Conservation (phyloP, 768 basidiomycete genomes). For the Russula griseocarnosa region DNA sequence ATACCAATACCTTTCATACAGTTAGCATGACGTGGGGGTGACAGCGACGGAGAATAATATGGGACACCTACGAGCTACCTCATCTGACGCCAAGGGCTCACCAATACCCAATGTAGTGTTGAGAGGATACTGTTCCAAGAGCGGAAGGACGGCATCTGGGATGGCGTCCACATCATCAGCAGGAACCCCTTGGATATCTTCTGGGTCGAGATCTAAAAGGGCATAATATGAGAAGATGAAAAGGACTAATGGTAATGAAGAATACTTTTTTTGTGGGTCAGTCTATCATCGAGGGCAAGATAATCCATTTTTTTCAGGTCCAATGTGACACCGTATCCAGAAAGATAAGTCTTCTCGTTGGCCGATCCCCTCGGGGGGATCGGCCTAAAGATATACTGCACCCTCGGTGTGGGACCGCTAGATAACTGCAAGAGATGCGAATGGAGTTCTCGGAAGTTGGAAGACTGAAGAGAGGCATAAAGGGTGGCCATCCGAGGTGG, state of each 20-base stretch:
- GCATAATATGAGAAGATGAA: not conserved
- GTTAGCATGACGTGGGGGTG: slow-evolving; percentile 41
- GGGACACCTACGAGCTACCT: slow-evolving; percentile 38
- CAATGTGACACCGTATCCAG: slow-evolving; percentile 88
- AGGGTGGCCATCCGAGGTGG: slow-evolving; percentile 68
- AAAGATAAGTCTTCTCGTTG: slow-evolving; percentile 46
- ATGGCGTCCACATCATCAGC: slow-evolving; percentile 20
- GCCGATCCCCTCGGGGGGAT: slow-evolving; percentile 42
- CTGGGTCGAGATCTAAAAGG: slow-evolving; percentile 14
- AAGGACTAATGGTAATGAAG: not conserved
- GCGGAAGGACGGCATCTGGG: slow-evolving; percentile 25
- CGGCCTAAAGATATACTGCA: slow-evolving; percentile 77
- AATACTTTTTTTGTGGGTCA: slow-evolving; percentile 35
- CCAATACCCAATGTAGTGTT: slow-evolving; percentile 41
- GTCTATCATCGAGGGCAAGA: slow-evolving; percentile 85
- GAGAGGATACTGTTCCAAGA: slow-evolving; percentile 32
- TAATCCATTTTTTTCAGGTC: slow-evolving; percentile 98
- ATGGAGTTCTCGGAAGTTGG: slow-evolving; percentile 70
- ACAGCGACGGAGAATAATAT: not conserved
- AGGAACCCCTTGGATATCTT: not conserved
- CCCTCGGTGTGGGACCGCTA: slow-evolving; percentile 40
- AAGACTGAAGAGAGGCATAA: slow-evolving; percentile 64
- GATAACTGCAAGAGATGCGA: slow-evolving; percentile 54
- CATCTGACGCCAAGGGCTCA: slow-evolving; percentile 48
- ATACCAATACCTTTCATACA: slow-evolving; percentile 55